phyloP scores from a whole-genome alignment of 2,329 filamentous ascomycete genomes.

The Exophiala sp. region DNA sequence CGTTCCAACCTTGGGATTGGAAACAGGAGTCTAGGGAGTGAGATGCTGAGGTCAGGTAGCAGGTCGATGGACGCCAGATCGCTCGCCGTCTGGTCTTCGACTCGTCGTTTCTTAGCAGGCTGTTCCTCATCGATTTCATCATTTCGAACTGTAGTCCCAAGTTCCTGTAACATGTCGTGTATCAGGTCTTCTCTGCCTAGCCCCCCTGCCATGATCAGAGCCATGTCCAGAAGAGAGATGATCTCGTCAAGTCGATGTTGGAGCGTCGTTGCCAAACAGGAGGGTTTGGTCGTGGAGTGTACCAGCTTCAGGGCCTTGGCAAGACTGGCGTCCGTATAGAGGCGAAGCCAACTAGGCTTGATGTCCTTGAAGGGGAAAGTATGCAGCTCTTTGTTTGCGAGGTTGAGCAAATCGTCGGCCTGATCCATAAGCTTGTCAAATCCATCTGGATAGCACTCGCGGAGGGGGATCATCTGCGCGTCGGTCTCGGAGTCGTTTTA shows the following conservation, averaged over 20 bases:
- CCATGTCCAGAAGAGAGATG: conserved; percentile 65
- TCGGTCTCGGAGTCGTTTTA: conserved; percentile 3
- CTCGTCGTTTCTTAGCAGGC: conserved; percentile 7
- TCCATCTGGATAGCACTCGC: conserved; percentile 14
- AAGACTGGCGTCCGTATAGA: conserved; percentile 54
- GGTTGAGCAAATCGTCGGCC: conserved; percentile 40
- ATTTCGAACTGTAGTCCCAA: not conserved
- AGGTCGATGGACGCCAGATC: not conserved
- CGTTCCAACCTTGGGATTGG: conserved; percentile 39
- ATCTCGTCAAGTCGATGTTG: conserved; percentile 46
- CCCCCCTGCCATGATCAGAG: conserved; percentile 67
- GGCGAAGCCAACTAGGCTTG: conserved; percentile 49
- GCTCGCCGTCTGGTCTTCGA: not conserved
- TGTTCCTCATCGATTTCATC: conserved; percentile 2
- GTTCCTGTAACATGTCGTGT: conserved; percentile 26
- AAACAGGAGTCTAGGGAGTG: conserved; percentile 33
- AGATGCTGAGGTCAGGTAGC: conserved; percentile 15
- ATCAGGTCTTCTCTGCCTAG: conserved; percentile 48
- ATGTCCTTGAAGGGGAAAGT: conserved; percentile 54
- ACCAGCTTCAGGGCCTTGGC: conserved; percentile 39
- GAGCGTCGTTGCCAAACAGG: not conserved
- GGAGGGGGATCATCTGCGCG: conserved; percentile 16
- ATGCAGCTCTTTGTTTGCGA: conserved; percentile 50
- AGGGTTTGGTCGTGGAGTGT: not conserved
- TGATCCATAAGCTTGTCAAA: conserved; percentile 28